Evolutionary conservation across 2,329 filamentous ascomycete species (phyloP).

Genomic region (Cercospora sp.): DNA sequence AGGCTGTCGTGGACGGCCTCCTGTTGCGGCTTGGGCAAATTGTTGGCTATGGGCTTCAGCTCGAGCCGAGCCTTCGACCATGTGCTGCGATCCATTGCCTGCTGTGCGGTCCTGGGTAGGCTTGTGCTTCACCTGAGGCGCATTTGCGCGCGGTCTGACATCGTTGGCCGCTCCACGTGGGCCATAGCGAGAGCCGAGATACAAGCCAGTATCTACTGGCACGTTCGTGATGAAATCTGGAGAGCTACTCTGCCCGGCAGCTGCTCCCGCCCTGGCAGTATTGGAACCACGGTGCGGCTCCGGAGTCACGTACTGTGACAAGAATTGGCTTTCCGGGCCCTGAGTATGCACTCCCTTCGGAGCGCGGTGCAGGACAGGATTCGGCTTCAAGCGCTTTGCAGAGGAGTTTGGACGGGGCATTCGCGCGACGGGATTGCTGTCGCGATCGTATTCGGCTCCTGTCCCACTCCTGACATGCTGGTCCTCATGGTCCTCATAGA

Average conservation of each 20-base stretch:
- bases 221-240: conserved; percentile 26
- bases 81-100: conserved; percentile 7
- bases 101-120: not conserved
- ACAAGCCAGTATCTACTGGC: conserved; percentile 13
- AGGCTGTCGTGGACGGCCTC: conserved; percentile 14
- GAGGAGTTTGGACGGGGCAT: conserved; percentile 33
- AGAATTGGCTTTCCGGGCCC: not conserved
- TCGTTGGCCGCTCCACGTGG: not conserved
- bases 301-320: conserved; percentile 15
- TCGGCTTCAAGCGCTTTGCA: conserved; percentile 27
- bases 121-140: not conserved
- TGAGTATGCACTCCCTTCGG: not conserved
- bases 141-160: not conserved
- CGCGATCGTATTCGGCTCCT: too few relatives aligned
- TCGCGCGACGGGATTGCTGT: conserved; percentile 24
- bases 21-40: conserved; percentile 23
- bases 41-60: not conserved
- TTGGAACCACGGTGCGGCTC: conserved; percentile 7
- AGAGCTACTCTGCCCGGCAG: conserved; percentile 27
- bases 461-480: not conserved
- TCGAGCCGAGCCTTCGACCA: not conserved
- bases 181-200: not conserved
- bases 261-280: not conserved
- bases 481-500: conserved; percentile 11
- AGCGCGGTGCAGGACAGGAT: conserved; percentile 4